Base-by-base conservation (phyloP, 768 basidiomycete species). In the Coprinopsis marcescibilis region DNA sequence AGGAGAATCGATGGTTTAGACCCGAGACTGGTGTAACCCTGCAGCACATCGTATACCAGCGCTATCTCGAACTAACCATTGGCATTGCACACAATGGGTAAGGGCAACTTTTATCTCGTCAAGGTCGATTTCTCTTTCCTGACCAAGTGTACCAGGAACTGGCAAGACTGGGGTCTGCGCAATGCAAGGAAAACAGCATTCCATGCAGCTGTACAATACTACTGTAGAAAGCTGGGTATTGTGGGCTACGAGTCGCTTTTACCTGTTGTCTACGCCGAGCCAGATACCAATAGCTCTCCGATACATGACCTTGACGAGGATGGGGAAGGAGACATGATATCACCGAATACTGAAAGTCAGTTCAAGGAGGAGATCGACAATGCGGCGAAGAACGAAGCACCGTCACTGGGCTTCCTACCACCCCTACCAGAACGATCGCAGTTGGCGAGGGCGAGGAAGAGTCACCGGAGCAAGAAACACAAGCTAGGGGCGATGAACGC, bases 1-100 rank as follows among this genome's bases (percentile, higher is more conserved):
- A 89, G 57, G 81, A 86, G 58, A 85, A 89, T 55, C 70, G 87
- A 17, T 89, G 86, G 86, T 89, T 73, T 55, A 73, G 82, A 43
- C 80, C 87, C 3, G 72, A 70, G 23, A 89, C 86, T 8, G 75
- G 72, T 25, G 65, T 89, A 48, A 73, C 67, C 4, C 56, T 86
- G 37, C 83, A 85, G 56, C 66, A 73, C 17, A 85, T 89, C 58
- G 66, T 73, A 14, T 81, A 71, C 52, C 85, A 87, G 60, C 71
- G 77, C 39, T 78, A 79, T 54, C 57, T 90, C 36, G 81, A 83
- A 52, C 56, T 86, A 46, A 84, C 84, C 1, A 81, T 90, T 39
- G 72, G 74, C 52, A 83, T 88, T 35, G 65, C 65, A 27, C 75
- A 78, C 48, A 78, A 78, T 35, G 73, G 73, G 73, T 75, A 48